A percentile compares a stretch with the other conserved stretches of the same genome.
Evolutionary conservation across 345 rosid genomes (phyloP).

Genomic region (Crucihimalaya himalaica): DNA sequence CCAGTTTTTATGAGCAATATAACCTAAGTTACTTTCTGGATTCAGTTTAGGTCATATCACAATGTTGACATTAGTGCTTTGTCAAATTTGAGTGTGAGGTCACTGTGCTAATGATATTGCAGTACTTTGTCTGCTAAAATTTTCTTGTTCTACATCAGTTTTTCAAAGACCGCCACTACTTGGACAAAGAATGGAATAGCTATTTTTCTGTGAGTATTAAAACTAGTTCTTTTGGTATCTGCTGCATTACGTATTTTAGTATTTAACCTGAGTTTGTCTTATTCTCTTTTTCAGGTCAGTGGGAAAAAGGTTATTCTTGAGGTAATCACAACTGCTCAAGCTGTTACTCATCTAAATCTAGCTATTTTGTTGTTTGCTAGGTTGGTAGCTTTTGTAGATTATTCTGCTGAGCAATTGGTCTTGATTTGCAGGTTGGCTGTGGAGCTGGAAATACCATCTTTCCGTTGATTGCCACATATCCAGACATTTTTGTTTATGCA

Average conservation of each 20-base stretch:
- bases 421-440: slow-evolving; percentile 72
- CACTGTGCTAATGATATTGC: not conserved
- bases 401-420: slow-evolving; percentile 8
- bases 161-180: slow-evolving; percentile 92
- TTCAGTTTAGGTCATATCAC: not conserved
- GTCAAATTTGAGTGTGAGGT: slow-evolving; percentile 3
- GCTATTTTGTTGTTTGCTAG: not conserved
- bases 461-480: slow-evolving; percentile 78
- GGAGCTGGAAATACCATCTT: slow-evolving; percentile 92
- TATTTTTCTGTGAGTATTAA: slow-evolving; percentile 67
- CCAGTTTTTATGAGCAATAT: not conserved
- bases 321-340: slow-evolving; percentile 45
- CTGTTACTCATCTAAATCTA: not conserved
- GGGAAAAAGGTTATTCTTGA: slow-evolving; percentile 62
- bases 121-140: not conserved
- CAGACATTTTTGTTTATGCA: slow-evolving; percentile 75
- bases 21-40: not conserved
- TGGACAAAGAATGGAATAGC: slow-evolving; percentile 93
- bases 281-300: slow-evolving; percentile 45
- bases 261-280: not conserved
- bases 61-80: not conserved
- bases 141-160: slow-evolving; percentile 51
- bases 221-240: not conserved
- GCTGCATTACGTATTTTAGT: slow-evolving; percentile 8
- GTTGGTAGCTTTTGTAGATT: not conserved